Evolutionary conservation across 2,329 filamentous ascomycete species (phyloP), one percentile per base, ranked within the genome.

Genomic region (Gnomoniopsis smithogilvyi): DNA sequence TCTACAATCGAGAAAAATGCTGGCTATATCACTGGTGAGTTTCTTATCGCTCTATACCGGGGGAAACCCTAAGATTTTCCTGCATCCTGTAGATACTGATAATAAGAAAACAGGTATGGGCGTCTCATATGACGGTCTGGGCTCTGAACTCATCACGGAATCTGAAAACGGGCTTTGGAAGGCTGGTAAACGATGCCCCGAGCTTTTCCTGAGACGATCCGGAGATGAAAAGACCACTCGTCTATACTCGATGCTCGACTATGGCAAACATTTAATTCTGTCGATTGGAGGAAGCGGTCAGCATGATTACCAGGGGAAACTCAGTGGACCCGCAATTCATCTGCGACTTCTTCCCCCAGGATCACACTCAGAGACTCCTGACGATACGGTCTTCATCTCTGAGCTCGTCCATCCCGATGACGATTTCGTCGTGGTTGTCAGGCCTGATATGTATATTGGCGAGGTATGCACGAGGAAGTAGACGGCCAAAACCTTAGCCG

Each of bases 1-100:
- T 71, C 72, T 26, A 76, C 77, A 0, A 78, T 80, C 46, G 72
- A 80, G 61, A 73, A 71, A 58, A 80, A 79, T 47, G 77, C 78
- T 0, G 77, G 73, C 1, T 80, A 77, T 60, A 80, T 80, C 49
- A 79, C 77, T 6, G 77, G 76, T 73, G 65, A 60, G 67, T 59
- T 6, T 30, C 10, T 34, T 19, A 19, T 33, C n/a, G 41, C 21
- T 33, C 26, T 14, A 3, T 41, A 24, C 47, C n/a, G 26, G 12
- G 12, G 14, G 26, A n/a, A 48, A 10, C 46, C 11, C 17, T n/a
- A n/a, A n/a, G n/a, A n/a, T n/a, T n/a, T n/a, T n/a, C n/a, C n/a
- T n/a, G n/a, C n/a, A n/a, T n/a, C n/a, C n/a, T n/a, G n/a, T n/a
- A n/a, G n/a, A n/a, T n/a, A 6, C 17, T 53, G n/a, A 33, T 21